Conservation (phyloP, 2,329 filamentous ascomycete genomes). For the Paracamarosporium sp. region DNA sequence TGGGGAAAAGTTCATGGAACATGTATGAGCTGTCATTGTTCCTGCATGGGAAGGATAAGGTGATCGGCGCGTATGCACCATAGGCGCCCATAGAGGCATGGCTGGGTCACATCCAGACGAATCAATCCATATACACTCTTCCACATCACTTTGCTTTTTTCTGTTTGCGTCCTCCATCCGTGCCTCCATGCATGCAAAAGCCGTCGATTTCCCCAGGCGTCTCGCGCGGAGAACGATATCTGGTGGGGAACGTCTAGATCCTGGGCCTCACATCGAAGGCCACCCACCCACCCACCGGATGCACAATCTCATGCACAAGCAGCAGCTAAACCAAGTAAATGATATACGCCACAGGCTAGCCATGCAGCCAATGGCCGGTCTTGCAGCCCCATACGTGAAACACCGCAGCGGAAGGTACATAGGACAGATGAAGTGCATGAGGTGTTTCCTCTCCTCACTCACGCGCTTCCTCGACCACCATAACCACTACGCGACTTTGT, state of each 20-base stretch:
- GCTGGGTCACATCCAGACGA: neutral
- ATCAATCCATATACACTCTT: neutral
- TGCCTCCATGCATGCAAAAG: neutral
- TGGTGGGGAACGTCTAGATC: conserved; percentile 1
- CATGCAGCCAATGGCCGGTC: conserved; percentile 15
- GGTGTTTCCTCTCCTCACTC: conserved; percentile 11
- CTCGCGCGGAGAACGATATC: neutral
- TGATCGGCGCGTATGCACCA: conserved; percentile 1
- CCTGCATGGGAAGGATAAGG: neutral
- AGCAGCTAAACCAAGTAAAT: conserved; percentile 6
- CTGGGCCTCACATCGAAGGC: neutral
- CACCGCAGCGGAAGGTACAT: conserved; percentile 7
- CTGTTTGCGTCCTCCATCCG: neutral
- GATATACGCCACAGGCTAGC: conserved; percentile 3
- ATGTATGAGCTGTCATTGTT: neutral
- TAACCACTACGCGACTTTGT: conserved; percentile 17
- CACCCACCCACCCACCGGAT: neutral
- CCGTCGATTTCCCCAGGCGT: neutral
- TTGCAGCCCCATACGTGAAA: conserved; percentile 27
- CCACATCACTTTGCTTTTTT: too few species aligned
- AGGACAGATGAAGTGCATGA: conserved; percentile 13
- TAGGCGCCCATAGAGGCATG: neutral
- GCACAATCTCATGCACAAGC: neutral
- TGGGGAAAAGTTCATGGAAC: neutral
- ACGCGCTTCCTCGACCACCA: conserved; percentile 11